Base-by-base conservation (phyloP, 2,329 filamentous ascomycete genomes). In the Orbilia javanica region DNA sequence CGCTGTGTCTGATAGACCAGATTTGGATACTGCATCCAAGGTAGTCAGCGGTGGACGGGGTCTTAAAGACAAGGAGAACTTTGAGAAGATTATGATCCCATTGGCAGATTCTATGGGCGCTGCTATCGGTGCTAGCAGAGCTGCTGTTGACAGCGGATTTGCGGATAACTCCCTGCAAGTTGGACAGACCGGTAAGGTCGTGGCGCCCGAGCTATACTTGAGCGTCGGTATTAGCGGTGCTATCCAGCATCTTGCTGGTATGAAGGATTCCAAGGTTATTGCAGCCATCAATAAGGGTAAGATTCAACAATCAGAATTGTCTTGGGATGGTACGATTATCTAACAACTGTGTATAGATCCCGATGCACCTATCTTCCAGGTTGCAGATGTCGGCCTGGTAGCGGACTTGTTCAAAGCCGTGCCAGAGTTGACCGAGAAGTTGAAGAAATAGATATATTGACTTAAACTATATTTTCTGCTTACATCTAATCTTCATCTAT, bases 201-300 rank as follows among this genome's bases (percentile, higher is more conserved):
- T 99, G 68, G 96, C 96, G 55, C 96, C 96, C 76, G 91, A 99
- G 85, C 87, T 99, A 79, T 99, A 99, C 84, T 88, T 99, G 81
- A 96, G 94, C 67, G 94, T 95, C 11, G 96, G 96, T 83, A 98
- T 99, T 82, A 97, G 93, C 7, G 96, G 96, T 67, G 96, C 96
- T 22, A 99, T 99, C 82, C 96, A 99, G 86, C 96, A 99, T 87
- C 85, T 99, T 85, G 96, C 96, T 34, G 96, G 96, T 83, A 99
- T 99, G 96, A 99, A 99, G 89, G 96, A 99, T 84, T 97, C 94
- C 87, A 99, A 99, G 87, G 96, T 99, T 75, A 99, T 99, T 86
- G 96, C 95, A 22, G 93, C 93, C 13, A 98, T 99, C 83, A 99
- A 99, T 88, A 99, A 99, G 87, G 80, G 80, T 81, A 53, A 50